A percentile compares a stretch with the other conserved stretches of the same genome.
phyloP scores from a whole-genome alignment of 495 filamentous ascomycete genomes.

The Penicillium fimorum region DNA sequence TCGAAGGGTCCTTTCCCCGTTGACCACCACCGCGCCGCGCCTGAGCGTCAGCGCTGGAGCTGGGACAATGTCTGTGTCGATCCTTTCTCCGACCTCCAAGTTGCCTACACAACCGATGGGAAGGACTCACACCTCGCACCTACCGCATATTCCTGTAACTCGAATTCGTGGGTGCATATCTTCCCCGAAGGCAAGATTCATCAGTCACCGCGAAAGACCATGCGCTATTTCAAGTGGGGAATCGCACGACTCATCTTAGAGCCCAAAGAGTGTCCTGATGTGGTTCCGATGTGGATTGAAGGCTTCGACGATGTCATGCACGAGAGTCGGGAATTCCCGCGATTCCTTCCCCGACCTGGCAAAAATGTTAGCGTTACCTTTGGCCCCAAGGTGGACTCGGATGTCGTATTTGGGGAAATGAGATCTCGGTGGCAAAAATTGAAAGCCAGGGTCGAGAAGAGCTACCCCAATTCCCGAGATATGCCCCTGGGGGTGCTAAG shows the following conservation, averaged over 20 bases:
- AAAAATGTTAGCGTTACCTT: constrained; percentile 74
- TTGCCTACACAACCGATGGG: constrained; percentile 51
- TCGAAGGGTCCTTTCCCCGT: constrained; percentile 59
- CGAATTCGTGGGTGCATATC: constrained; percentile 84
- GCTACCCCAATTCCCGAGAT: constrained; percentile 30
- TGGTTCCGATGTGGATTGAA: constrained; percentile 93
- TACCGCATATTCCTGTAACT: constrained; percentile 58
- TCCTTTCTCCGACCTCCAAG: constrained; percentile 47
- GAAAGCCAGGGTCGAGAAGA: constrained; percentile 45
- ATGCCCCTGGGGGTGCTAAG: constrained; percentile 59
- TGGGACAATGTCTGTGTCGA: constrained; percentile 46
- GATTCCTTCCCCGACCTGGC: constrained; percentile 73
- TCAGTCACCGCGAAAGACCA: constrained; percentile 71
- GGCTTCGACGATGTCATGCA: constrained; percentile 84
- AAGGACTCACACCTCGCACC: constrained; percentile 57
- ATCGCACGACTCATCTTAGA: constrained; percentile 87
- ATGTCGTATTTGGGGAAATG: constrained; percentile 60
- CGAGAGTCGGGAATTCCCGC: constrained; percentile 73
- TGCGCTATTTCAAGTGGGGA: constrained; percentile 99
- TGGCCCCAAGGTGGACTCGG: constrained; percentile 49
- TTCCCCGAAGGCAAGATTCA: constrained; percentile 95
- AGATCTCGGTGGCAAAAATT: constrained; percentile 66
- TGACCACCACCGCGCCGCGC: constrained; percentile 35
- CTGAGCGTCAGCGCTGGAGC: constrained; percentile 41
- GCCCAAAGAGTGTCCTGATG: constrained; percentile 72